These are phyloP conservation scores for Mrakia gelida DNA, from an alignment of 768 basidiomycete genomes.

Conservation along the genomic window DNA sequence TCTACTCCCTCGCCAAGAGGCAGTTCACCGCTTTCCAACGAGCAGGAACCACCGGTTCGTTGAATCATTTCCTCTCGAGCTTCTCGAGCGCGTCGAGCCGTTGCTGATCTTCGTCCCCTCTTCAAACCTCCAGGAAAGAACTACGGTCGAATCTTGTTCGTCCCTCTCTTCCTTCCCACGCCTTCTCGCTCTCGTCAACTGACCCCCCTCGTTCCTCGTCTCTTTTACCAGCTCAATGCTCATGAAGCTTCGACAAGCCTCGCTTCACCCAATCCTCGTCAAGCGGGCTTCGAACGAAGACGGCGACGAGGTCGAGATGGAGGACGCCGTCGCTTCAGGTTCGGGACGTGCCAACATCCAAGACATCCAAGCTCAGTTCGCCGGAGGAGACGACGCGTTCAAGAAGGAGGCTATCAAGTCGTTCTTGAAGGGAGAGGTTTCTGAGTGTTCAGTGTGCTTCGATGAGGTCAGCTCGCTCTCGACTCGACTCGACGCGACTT, in stretches of 20 bases:
- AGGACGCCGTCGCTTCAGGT: neutral
- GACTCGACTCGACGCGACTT: neutral
- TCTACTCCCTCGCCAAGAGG: conserved; percentile 71
- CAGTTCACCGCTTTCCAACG: conserved; percentile 58
- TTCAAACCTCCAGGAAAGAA: conserved; percentile 69
- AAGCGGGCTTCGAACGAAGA: conserved; percentile 50
- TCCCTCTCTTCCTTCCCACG: neutral
- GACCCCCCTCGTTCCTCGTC: neutral
- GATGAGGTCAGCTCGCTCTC: conserved; percentile 47
- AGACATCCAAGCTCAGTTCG: conserved; percentile 27
- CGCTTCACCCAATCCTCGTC: conserved; percentile 83
- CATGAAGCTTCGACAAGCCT: conserved; percentile 68
- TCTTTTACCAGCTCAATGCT: conserved; percentile 18
- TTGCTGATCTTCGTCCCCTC: conserved; percentile 56
- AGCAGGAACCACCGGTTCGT: neutral
- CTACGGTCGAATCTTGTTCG: conserved; percentile 40
- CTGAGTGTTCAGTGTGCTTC: conserved; percentile 77
- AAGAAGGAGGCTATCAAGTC: conserved; percentile 17
- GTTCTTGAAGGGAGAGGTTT: conserved; percentile 44
- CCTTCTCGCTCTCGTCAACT: neutral
- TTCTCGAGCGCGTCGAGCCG: neutral
- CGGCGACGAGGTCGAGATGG: conserved; percentile 44
- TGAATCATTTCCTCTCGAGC: neutral
- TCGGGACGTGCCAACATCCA: conserved; percentile 4
- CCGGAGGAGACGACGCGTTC: conserved; percentile 30